phyloP scores from a whole-genome alignment of 2,329 filamentous ascomycete genomes.

The Pezicula rhizophila region DNA sequence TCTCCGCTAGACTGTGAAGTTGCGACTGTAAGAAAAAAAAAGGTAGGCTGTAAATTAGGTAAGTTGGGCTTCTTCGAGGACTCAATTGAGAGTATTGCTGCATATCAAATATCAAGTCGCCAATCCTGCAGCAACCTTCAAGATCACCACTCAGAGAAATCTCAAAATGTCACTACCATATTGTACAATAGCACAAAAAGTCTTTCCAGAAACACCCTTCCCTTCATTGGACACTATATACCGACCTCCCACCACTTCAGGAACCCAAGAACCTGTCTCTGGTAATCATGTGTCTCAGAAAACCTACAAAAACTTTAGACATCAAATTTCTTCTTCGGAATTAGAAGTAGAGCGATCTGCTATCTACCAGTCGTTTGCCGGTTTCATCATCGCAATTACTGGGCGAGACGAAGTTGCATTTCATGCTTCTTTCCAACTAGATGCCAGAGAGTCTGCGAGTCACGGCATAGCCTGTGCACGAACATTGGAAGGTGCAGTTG shows the following conservation, averaged over 20 bases:
- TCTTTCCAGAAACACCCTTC: background rate
- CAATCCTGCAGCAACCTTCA: no score
- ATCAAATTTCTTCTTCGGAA: background rate
- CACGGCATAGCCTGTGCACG: no score
- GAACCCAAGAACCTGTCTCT: no score
- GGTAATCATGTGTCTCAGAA: background rate
- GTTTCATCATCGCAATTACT: background rate
- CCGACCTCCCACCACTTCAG: background rate
- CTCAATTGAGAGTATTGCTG: no score
- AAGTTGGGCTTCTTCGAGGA: no score
- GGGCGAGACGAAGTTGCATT: background rate
- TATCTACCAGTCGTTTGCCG: background rate
- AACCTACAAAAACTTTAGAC: background rate
- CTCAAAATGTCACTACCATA: background rate
- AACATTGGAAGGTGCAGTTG: no score
- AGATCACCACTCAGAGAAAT: background rate
- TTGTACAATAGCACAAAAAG: background rate
- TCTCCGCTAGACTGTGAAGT: no score
- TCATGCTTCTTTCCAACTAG: background rate
- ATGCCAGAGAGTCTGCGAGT: background rate
- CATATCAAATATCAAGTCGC: no score
- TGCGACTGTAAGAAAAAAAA: no score
- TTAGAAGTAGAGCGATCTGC: background rate
- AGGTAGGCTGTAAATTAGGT: no score
- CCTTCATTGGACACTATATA: background rate